Evolutionary conservation across 768 basidiomycete genomes (phyloP).

Genomic region (Multifurca ochricompacta): DNA sequence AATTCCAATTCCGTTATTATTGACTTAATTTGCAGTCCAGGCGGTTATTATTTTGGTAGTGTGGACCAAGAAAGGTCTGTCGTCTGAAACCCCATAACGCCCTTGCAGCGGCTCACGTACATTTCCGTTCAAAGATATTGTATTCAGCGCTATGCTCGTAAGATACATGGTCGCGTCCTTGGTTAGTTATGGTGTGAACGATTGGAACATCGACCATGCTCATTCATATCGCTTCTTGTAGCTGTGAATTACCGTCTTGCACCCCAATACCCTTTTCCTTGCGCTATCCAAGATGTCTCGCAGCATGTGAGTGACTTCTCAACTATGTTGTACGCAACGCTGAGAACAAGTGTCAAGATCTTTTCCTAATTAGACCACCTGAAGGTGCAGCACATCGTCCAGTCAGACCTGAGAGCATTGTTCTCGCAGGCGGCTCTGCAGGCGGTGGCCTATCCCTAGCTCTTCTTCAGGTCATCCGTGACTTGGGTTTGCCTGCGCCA

Average conservation of each 20-base stretch:
- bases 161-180: conserved; percentile 87
- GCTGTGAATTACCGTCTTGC: conserved; percentile 82
- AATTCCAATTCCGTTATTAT: conserved; percentile 7
- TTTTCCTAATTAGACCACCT: conserved; percentile 88
- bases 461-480: conserved; percentile 81
- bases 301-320: conserved; percentile 58
- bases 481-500: conserved; percentile 70
- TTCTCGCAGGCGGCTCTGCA: conserved; percentile 88
- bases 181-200: conserved; percentile 35
- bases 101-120: neutral
- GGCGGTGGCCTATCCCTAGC: conserved; percentile 85
- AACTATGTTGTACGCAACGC: neutral
- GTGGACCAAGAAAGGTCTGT: conserved; percentile 64
- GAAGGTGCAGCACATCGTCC: conserved; percentile 66
- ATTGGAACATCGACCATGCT: conserved; percentile 1
- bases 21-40: conserved; percentile 32
- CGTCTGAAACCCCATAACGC: neutral
- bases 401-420: conserved; percentile 72
- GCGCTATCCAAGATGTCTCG: conserved; percentile 81
- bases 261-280: conserved; percentile 96
- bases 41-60: conserved; percentile 81
- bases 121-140: conserved; percentile 40
- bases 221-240: conserved; percentile 24
- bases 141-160: conserved; percentile 81
- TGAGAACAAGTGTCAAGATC: conserved; percentile 40